A percentile compares a stretch with the other conserved stretches of the same genome.
phyloP scores from a whole-genome alignment of 2,329 filamentous ascomycete genomes.

The Cladosporium austrohemisphaericum region DNA sequence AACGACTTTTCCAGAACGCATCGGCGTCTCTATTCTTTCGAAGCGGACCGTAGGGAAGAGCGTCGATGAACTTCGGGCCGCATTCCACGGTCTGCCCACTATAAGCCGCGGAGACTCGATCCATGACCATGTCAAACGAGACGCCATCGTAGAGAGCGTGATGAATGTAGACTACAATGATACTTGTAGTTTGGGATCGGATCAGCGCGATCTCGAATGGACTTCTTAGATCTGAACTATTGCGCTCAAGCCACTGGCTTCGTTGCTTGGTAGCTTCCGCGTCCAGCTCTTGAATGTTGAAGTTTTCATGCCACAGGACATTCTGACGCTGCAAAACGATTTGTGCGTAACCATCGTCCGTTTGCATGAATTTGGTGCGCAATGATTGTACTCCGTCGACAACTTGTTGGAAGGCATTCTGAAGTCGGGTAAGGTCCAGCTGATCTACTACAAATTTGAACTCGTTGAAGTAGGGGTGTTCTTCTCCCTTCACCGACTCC shows the following conservation, averaged over 20 bases:
- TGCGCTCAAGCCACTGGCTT: conserved; percentile 52
- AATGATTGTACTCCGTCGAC: conserved; percentile 59
- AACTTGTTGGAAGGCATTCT: conserved; percentile 55
- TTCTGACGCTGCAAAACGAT: conserved; percentile 53
- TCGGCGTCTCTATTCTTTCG: conserved; percentile 45
- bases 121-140: conserved; percentile 67
- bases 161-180: conserved; percentile 68
- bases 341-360: conserved; percentile 73
- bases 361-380: conserved; percentile 68
- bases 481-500: conserved; percentile 56
- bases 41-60: conserved; percentile 67
- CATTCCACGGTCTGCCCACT: conserved; percentile 26
- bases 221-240: conserved; percentile 45
- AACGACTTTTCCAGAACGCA: conserved; percentile 60
- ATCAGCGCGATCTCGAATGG: conserved; percentile 54
- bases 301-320: not conserved
- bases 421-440: conserved; percentile 49
- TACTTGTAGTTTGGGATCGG: conserved; percentile 29
- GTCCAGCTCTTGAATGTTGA: not conserved
- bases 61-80: conserved; percentile 61
- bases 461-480: conserved; percentile 69
- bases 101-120: conserved; percentile 55
- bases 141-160: conserved; percentile 85
- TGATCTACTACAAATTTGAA: conserved; percentile 60
- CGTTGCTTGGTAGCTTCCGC: conserved; percentile 41